Evolutionary conservation across 345 rosid genomes (phyloP).

Genomic region (Lumnitzera racemosa): DNA sequence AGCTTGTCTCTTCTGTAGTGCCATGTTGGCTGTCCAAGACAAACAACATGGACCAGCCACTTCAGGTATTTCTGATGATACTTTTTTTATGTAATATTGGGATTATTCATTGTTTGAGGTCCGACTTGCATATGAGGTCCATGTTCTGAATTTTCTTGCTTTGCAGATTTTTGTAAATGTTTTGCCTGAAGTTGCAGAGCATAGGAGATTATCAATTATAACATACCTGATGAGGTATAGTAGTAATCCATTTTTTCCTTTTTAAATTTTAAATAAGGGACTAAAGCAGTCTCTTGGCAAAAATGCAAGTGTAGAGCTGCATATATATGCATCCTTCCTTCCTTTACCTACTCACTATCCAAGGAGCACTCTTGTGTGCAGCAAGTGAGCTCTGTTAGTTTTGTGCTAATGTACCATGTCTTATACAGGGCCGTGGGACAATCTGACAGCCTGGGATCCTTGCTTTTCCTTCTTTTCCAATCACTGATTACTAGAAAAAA

Average conservation of each 20-base stretch:
- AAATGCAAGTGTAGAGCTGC: too few species aligned
- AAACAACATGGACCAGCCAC: conserved; percentile 42
- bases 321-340: too few species aligned
- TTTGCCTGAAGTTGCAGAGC: conserved; percentile 70
- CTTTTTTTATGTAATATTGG: background rate
- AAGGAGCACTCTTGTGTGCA: too few species aligned
- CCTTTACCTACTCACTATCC: too few species aligned
- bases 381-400: background rate
- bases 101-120: background rate
- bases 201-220: conserved; percentile 69
- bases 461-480: conserved; percentile 64
- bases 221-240: conserved; percentile 66
- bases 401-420: conserved; percentile 7
- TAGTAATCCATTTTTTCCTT: conserved; percentile 1
- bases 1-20: conserved; percentile 63
- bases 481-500: conserved; percentile 55
- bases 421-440: conserved; percentile 79
- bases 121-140: background rate
- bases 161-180: conserved; percentile 70
- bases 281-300: too few species aligned
- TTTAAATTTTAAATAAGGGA: background rate
- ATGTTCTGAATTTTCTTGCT: conserved; percentile 5
- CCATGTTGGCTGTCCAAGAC: conserved; percentile 80
- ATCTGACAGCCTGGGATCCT: conserved; percentile 61
- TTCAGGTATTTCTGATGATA: conserved; percentile 46